These are phyloP conservation scores for Fonticula alba DNA, from an alignment of 78 protist species.

Conservation along the genomic window DNA sequence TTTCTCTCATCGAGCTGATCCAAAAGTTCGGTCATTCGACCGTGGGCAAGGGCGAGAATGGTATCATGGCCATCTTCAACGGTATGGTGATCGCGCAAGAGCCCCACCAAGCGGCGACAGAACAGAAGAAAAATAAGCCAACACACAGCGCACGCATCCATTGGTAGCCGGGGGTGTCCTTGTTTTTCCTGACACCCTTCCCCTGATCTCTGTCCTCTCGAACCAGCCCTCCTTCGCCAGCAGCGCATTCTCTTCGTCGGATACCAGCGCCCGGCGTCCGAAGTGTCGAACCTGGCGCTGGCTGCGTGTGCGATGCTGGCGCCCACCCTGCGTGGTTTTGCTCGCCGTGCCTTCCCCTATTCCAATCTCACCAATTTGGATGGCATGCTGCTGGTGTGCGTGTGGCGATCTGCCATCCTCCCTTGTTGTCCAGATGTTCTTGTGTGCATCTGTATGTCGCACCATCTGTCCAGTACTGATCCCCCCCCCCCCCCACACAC, in stretches of 20 bases:
- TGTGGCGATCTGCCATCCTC: neutral
- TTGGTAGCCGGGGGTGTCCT: no score
- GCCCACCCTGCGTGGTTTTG: conserved; percentile 45
- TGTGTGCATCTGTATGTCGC: no score
- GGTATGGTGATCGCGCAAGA: no score
- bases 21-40: conserved; percentile 15
- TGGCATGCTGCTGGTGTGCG: conserved; percentile 7
- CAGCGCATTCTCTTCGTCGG: conserved; percentile 58
- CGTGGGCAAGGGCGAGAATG: conserved; percentile 1
- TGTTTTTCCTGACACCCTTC: no score
- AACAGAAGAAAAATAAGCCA: no score
- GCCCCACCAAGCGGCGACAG: no score
- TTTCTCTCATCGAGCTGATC: conserved; percentile 34
- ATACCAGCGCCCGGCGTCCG: conserved; percentile 30
- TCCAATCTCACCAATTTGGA: conserved; percentile 35
- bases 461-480: no score
- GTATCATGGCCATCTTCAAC: conserved; percentile 49
- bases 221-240: conserved; percentile 36
- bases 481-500: no score
- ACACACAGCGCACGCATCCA: no score
- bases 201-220: no score
- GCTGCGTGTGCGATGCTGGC: conserved; percentile 38
- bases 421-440: neutral
- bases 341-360: conserved; percentile 42
- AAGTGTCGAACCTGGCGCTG: conserved; percentile 27